Conservation (phyloP, 2,329 filamentous ascomycete species). For the Pseudocercospora crystallina region DNA sequence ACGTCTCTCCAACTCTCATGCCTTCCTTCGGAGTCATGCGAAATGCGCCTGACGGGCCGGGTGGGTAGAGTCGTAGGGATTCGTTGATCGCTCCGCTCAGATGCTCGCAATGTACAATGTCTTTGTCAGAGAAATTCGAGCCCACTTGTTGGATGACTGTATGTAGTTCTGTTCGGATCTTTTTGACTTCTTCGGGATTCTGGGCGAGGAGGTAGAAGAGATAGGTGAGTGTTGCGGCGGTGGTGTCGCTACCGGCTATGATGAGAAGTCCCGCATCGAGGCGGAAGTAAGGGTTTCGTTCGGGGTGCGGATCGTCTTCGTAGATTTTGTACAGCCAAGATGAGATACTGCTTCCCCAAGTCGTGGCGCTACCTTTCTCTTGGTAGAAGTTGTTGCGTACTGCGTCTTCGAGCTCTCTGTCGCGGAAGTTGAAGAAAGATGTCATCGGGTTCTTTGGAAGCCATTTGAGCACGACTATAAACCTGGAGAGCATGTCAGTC, state of each 20-base stretch:
- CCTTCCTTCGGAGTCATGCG: slow-evolving; percentile 39
- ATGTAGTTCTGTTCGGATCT: slow-evolving; percentile 34
- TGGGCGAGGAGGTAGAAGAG: slow-evolving; percentile 40
- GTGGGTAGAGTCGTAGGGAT: slow-evolving; percentile 38
- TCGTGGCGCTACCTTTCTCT: neutral
- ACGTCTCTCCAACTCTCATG: slow-evolving; percentile 32
- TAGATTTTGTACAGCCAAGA: slow-evolving; percentile 11
- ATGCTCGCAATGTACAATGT: slow-evolving; percentile 20
- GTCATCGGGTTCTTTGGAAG: neutral
- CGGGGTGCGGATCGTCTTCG: slow-evolving; percentile 3
- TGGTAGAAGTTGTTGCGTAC: slow-evolving; percentile 10
- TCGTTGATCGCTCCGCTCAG: slow-evolving; percentile 42
- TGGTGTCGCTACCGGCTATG: slow-evolving; percentile 36
- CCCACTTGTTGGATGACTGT: slow-evolving; percentile 1
- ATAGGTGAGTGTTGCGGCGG: slow-evolving; percentile 37
- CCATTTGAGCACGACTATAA: neutral
- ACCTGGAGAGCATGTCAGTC: neutral
- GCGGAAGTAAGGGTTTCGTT: neutral
- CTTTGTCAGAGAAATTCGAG: slow-evolving; percentile 2
- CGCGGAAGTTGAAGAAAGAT: no score
- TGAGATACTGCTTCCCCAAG: slow-evolving; percentile 5
- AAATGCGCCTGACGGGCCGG: slow-evolving; percentile 32
- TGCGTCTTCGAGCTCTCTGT: slow-evolving; percentile 4
- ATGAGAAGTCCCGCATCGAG: slow-evolving; percentile 7
- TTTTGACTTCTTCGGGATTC: slow-evolving; percentile 26